Base-by-base conservation (phyloP, 2,329 filamentous ascomycete species). In the Gnomoniopsis sp. region DNA sequence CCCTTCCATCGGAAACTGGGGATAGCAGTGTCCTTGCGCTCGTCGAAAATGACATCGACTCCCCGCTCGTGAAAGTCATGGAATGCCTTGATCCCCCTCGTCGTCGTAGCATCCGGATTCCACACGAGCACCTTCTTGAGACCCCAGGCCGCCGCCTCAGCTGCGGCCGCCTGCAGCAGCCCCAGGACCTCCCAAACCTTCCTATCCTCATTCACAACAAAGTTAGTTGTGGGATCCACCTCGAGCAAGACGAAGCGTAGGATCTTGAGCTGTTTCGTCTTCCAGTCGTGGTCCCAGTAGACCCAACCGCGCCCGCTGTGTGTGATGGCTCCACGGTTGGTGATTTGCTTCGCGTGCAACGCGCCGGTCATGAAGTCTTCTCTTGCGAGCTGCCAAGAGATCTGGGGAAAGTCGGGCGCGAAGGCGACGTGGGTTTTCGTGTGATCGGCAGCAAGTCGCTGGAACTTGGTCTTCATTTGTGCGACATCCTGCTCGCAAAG, bases 211-310 rank as follows among this genome's bases (percentile, higher is more conserved):
- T 48, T 56, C 26, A 56, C 30, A 19, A 50, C 50, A 17, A 53
- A 14, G 7, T 57, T 53, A 21, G 60, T 61, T 43, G 63, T 57
- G 15, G 57, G 58, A 17, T 56, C 55, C 19, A 50, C 47, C 14
- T 57, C 58, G 11, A 59, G 57, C 47, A 49, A 54, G 12, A 68
- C 65, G 30, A 71, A 66, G 17, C 69, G 68, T 21, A 71, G 58
- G 22, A 71, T 54, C 22, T 69, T 68, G 43, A 71, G 69, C 58
- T 68, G 67, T 59, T 66, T 65, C 43, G 61, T 60, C 38, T 67
- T 64, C 61, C 69, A 72, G 62, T 75, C 71, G 58, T 72, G 72
- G 41, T 67, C 63, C 74, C 73, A 76, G 66, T 69, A 72, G 14
- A 67, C 62, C 69, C 68, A 74, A 3, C 66, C 66, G 34, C 63